phyloP scores from a whole-genome alignment of 2,329 filamentous ascomycete genomes.

The Claviceps sp. region DNA sequence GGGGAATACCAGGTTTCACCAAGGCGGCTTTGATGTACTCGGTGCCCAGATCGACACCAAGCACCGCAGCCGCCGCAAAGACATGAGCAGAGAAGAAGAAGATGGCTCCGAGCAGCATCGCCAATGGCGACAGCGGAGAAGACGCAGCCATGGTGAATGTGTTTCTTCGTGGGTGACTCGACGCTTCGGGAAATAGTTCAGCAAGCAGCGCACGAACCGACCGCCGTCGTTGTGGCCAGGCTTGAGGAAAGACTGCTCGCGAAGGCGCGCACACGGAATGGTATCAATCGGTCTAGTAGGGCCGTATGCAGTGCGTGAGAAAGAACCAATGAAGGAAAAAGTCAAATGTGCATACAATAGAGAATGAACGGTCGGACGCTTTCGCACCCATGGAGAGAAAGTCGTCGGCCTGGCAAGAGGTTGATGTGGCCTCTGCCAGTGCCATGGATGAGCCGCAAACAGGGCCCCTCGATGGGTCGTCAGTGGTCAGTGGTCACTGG shows the following conservation, averaged over 20 bases:
- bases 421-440: conserved; percentile 22
- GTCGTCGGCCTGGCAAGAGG: conserved; percentile 9
- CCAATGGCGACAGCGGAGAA: conserved; percentile 21
- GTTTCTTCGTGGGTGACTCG: not conserved
- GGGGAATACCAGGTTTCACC: conserved; percentile 90
- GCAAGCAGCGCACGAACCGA: not conserved
- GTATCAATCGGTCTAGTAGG: not conserved
- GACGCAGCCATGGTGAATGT: conserved; percentile 18
- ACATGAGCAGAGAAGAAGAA: conserved; percentile 29
- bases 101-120: conserved; percentile 24
- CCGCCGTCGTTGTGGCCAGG: not conserved
- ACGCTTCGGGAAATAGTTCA: conserved; percentile 1
- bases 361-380: not conserved
- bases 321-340: not conserved
- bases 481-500: too few species aligned
- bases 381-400: not conserved
- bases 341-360: not conserved
- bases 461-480: too few species aligned
- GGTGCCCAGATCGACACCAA: conserved; percentile 89
- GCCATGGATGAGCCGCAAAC: not conserved
- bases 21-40: conserved; percentile 94
- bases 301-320: not conserved
- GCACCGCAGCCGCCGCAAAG: conserved; percentile 54
- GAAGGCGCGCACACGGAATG: not conserved
- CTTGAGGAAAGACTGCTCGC: not conserved